Percentiles rank a stretch among this genome's conserved stretches.
These are phyloP conservation scores for Ophiocordyceps sinensis DNA, from an alignment of 2,329 filamentous ascomycete species.

Conservation along the genomic window DNA sequence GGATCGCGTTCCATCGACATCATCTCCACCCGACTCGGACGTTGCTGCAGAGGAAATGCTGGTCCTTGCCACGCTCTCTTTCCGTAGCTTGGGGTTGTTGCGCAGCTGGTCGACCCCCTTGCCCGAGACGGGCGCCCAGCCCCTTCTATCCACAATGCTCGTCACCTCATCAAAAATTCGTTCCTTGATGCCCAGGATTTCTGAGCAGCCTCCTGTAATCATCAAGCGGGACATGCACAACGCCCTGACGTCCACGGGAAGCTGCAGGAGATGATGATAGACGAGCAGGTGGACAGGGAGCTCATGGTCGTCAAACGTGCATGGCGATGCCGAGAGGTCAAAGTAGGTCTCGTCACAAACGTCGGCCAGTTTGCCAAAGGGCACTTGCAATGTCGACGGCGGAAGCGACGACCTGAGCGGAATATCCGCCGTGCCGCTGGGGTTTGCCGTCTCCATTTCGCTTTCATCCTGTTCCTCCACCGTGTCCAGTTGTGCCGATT, in stretches of 20 bases:
- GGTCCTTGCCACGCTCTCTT: constrained; percentile 8
- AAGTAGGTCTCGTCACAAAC: constrained; percentile 68
- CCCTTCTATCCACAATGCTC: constrained; percentile 47
- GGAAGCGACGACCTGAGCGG: constrained; percentile 31
- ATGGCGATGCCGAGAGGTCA: constrained; percentile 31
- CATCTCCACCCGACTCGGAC: constrained; percentile 11
- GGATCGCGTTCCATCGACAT: constrained; percentile 7
- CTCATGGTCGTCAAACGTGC: constrained; percentile 74
- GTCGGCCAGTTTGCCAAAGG: constrained; percentile 56
- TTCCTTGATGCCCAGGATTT: constrained; percentile 63
- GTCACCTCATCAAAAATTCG: constrained; percentile 65
- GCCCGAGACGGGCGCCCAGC: constrained; percentile 66
- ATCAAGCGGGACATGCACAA: constrained; percentile 81
- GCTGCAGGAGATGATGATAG: constrained; percentile 57
- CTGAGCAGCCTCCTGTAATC: constrained; percentile 69
- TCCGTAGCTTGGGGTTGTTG: constrained; percentile 26
- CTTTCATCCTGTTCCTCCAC: constrained; percentile 45
- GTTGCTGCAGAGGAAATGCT: constrained; percentile 8
- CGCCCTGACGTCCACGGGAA: constrained; percentile 71
- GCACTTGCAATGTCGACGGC: constrained; percentile 44
- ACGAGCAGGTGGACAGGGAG: constrained; percentile 62
- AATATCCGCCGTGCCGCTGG: constrained; percentile 21
- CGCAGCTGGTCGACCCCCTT: constrained; percentile 46
- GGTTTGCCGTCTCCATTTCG: constrained; percentile 17
- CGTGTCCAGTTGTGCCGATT: constrained; percentile 27